A percentile compares a stretch with the other conserved stretches of the same genome.
Conservation (phyloP, 2,329 filamentous ascomycete species). For the Madurella fahalii region DNA sequence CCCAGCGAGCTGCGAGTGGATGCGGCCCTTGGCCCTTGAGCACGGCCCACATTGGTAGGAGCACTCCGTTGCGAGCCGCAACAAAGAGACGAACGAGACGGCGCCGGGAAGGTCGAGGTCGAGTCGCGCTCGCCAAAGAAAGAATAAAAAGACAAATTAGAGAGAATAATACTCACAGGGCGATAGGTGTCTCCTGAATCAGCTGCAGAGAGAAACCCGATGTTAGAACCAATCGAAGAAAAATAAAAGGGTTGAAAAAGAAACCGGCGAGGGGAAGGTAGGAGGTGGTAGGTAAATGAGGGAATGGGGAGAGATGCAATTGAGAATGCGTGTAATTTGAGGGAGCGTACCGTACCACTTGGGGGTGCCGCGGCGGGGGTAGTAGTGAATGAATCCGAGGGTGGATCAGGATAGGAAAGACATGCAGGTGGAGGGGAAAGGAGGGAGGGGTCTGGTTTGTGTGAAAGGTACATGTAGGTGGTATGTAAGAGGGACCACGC, state of each 20-base stretch:
- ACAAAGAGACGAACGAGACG: not conserved
- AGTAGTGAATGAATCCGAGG: constrained; percentile 40
- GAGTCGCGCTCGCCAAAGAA: not conserved
- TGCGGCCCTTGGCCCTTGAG: constrained; percentile 4
- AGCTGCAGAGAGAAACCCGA: constrained; percentile 41
- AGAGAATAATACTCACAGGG: constrained; percentile 45
- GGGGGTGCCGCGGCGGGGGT: constrained; percentile 29
- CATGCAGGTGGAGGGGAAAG: constrained; percentile 38
- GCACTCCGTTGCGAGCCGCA: not conserved
- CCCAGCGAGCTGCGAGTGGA: constrained; percentile 9
- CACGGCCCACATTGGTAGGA: constrained; percentile 17
- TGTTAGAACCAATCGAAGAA: constrained; percentile 36
- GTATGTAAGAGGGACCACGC: constrained; percentile 25
- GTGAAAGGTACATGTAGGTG: constrained; percentile 23
- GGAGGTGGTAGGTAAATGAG: constrained; percentile 18
- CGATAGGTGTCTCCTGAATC: constrained; percentile 59
- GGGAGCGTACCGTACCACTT: constrained; percentile 39
- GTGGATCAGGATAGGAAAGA: constrained; percentile 37
- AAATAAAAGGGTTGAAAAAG: constrained; percentile 20
- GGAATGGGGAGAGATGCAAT: constrained; percentile 23
- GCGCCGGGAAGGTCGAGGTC: not conserved
- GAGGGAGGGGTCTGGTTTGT: constrained; percentile 27
- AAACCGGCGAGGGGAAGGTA: constrained; percentile 26
- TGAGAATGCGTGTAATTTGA: constrained; percentile 17
- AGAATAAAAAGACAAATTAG: constrained; percentile 16